Base-by-base conservation (phyloP, 345 rosid species). In the Rhizophora apiculata region DNA sequence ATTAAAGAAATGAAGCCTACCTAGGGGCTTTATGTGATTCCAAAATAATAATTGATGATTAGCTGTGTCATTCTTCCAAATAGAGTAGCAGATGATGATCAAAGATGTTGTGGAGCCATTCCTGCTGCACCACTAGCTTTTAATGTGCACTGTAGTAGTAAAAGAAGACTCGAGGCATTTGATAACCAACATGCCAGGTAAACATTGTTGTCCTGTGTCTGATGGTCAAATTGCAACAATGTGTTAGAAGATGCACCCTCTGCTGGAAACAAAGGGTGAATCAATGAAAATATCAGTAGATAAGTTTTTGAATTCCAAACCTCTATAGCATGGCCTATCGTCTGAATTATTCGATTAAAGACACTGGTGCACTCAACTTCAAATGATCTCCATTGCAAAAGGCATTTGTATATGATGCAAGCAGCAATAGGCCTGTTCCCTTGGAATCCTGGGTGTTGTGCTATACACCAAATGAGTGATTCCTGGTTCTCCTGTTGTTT, bases 51-150 rank as follows among this genome's bases (percentile, higher is more conserved):
- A 69, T 39, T 48, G 67, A 39, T 64, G 32, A 56, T 52, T 79
- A 85, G 97, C 79, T 93, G 98, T 59, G 89, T 87, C 97, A 89
- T 93, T 75, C 97, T 88, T 67, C 98, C 96, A 72, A 93, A 93
- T 3, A 90, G 81, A 64, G 94, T 87, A 57, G 98, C 96, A 18
- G 98, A 93, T 63, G 98, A 88, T 60, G 98, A 89, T 78, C 96
- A 79, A 5, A 96, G 92, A 20, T 96, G 89, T 57, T 93, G 98
- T 68, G 98, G 98, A 78, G 98, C 81, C 96, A 91, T 90, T 72
- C 94, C 97, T 51, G 96, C 97, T 36, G 97, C 98, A 72, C 97
- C 90, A 65, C 96, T 93, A 51, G 98, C 98, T 84, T 93, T 93
- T 37, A 90, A 74, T 30, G 96, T 93, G 68, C 89, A 88, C 59